Percentiles rank a stretch among this genome's conserved stretches.
phyloP scores from a whole-genome alignment of 768 basidiomycete species.

The Vishniacozyma victoriae region DNA sequence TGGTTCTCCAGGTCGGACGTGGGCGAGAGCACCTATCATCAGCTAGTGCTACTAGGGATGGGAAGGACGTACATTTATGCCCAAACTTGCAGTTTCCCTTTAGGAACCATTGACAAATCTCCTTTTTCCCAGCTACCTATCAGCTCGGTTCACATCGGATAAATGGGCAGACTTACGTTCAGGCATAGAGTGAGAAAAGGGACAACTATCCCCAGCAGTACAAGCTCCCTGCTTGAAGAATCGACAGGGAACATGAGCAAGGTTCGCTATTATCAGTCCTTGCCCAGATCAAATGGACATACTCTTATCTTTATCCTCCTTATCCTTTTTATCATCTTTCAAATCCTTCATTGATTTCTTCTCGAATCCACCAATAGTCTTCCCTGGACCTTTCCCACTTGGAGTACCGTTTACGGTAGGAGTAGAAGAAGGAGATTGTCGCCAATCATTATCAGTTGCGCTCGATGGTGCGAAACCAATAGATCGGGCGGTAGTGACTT shows the following conservation, averaged over 20 bases:
- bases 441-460: background rate
- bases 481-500: too few species aligned
- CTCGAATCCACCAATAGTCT: slow-evolving; percentile 36
- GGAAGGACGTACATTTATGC: slow-evolving; percentile 48
- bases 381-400: slow-evolving; percentile 18
- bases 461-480: background rate
- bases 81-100: slow-evolving; percentile 86
- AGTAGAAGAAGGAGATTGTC: background rate
- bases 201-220: slow-evolving; percentile 87
- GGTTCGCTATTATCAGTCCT: slow-evolving; percentile 23
- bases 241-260: slow-evolving; percentile 95
- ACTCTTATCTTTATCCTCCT: slow-evolving; percentile 10
- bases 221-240: slow-evolving; percentile 90
- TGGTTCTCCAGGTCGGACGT: slow-evolving; percentile 86
- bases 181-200: slow-evolving; percentile 75
- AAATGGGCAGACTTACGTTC: slow-evolving; percentile 55
- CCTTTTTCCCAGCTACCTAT: slow-evolving; percentile 40
- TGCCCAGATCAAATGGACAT: background rate
- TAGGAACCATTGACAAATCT: slow-evolving; percentile 53
- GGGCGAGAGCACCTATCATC: slow-evolving; percentile 74
- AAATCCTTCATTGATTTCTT: slow-evolving; percentile 8
- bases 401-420: background rate
- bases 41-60: background rate
- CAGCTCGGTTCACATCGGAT: background rate
- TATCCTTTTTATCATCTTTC: slow-evolving; percentile 12